Evolutionary conservation across 2,329 filamentous ascomycete genomes (phyloP).

Genomic region (Atkinsonella texensis): DNA sequence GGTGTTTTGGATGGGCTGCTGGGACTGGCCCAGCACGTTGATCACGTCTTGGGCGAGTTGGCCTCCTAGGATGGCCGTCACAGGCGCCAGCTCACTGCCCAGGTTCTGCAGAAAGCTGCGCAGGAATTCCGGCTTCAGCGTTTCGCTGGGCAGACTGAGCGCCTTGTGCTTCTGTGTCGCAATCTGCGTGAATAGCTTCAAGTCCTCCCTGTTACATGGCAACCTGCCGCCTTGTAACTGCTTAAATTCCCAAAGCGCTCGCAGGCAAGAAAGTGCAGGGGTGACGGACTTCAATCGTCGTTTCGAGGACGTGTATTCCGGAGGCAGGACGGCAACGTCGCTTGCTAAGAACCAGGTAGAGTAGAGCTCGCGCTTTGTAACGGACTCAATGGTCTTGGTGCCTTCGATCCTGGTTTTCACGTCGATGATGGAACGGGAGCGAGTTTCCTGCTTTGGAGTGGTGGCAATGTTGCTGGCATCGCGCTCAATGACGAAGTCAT

Average conservation of each 20-base stretch:
- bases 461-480: slow-evolving; percentile 65
- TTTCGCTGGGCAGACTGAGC: slow-evolving; percentile 56
- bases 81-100: slow-evolving; percentile 71
- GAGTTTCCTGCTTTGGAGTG: slow-evolving; percentile 56
- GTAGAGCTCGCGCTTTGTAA: slow-evolving; percentile 86
- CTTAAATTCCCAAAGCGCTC: slow-evolving; percentile 77
- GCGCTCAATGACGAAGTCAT: slow-evolving; percentile 82
- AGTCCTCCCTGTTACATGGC: slow-evolving; percentile 50
- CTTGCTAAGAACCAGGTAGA: slow-evolving; percentile 77
- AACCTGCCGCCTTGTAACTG: slow-evolving; percentile 40
- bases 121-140: slow-evolving; percentile 58
- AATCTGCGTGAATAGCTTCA: slow-evolving; percentile 64
- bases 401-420: slow-evolving; percentile 60
- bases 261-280: slow-evolving; percentile 71
- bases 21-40: slow-evolving; percentile 79
- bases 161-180: slow-evolving; percentile 69
- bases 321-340: slow-evolving; percentile 58
- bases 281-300: slow-evolving; percentile 67
- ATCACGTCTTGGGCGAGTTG: slow-evolving; percentile 93
- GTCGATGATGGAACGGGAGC: slow-evolving; percentile 63
- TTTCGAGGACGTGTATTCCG: slow-evolving; percentile 54
- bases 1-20: slow-evolving; percentile 94
- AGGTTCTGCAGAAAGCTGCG: slow-evolving; percentile 80
- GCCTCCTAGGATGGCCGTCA: slow-evolving; percentile 80
- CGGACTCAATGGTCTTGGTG: slow-evolving; percentile 62